These are phyloP conservation scores for Coemansia sp. DNA, from an alignment of 192 early-diverging fungal species.

Conservation along the genomic window DNA sequence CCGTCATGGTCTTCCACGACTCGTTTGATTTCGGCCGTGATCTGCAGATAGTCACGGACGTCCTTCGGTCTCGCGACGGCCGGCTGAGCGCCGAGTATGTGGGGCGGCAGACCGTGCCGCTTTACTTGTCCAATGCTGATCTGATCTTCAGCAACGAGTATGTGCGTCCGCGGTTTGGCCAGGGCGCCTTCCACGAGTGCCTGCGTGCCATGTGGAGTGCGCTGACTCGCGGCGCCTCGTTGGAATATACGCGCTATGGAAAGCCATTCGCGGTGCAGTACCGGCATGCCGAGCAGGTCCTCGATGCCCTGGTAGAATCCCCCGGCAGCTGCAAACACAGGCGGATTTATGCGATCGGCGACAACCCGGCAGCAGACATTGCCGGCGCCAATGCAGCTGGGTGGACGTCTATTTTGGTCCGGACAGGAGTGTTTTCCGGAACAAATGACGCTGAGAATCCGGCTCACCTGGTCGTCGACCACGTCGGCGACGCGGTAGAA, in stretches of 20 bases:
- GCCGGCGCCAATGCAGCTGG: slow-evolving; percentile 69
- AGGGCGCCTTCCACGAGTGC: slow-evolving; percentile 75
- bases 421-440: slow-evolving; percentile 64
- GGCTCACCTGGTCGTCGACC: slow-evolving; percentile 57
- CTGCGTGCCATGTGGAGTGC: slow-evolving; percentile 68
- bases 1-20: slow-evolving; percentile 84
- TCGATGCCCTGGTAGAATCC: slow-evolving; percentile 34
- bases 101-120: slow-evolving; percentile 58
- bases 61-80: slow-evolving; percentile 61
- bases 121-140: slow-evolving; percentile 79
- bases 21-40: slow-evolving; percentile 86
- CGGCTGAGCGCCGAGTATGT: slow-evolving; percentile 56
- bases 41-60: slow-evolving; percentile 74
- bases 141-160: slow-evolving; percentile 83
- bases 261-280: slow-evolving; percentile 83
- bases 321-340: neutral
- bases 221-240: slow-evolving; percentile 26
- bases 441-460: slow-evolving; percentile 57
- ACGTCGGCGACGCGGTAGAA: slow-evolving; percentile 65
- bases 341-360: slow-evolving; percentile 61
- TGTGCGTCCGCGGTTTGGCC: slow-evolving; percentile 71
- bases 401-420: slow-evolving; percentile 70
- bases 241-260: slow-evolving; percentile 72
- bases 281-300: slow-evolving; percentile 58
- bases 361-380: slow-evolving; percentile 72